Evolutionary conservation across 495 filamentous ascomycete species (phyloP).

Genomic region (Aspergillus funiculosus): DNA sequence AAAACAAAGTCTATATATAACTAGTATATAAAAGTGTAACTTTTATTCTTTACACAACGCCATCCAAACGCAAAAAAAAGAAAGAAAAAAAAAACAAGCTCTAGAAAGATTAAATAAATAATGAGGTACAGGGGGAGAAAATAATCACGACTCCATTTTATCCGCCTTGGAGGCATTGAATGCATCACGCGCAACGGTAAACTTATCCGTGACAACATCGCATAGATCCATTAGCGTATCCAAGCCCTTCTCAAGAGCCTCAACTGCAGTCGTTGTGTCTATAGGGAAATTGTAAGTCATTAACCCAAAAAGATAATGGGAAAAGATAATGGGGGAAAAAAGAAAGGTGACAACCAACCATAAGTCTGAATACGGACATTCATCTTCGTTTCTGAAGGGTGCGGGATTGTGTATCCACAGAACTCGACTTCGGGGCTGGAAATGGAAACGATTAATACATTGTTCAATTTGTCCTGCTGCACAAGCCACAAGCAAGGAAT

Average conservation of each 20-base stretch:
- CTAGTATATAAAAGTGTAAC: constrained; percentile 1
- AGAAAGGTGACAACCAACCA: constrained; percentile 49
- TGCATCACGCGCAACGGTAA: constrained; percentile 57
- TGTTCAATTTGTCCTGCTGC: too few relatives aligned
- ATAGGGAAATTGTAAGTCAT: constrained; percentile 7
- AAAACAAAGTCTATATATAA: constrained; percentile 3
- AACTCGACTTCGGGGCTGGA: constrained; percentile 95
- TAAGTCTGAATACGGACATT: constrained; percentile 95
- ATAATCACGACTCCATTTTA: constrained; percentile 33
- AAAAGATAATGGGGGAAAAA: constrained; percentile 5
- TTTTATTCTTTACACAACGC: constrained; percentile 17
- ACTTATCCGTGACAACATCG: constrained; percentile 84
- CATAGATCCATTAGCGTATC: constrained; percentile 83
- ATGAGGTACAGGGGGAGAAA: too few relatives aligned
- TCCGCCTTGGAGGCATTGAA: constrained; percentile 47
- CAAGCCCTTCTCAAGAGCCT: constrained; percentile 85
- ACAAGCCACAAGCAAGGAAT: neutral
- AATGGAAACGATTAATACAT: too few relatives aligned
- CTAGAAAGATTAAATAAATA: neutral
- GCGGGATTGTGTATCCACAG: constrained; percentile 96
- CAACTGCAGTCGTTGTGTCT: constrained; percentile 75
- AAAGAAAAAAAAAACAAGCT: constrained; percentile 1
- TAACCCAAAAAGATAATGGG: neutral
- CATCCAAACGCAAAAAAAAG: constrained; percentile 4
- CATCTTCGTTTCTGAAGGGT: constrained; percentile 94